Evolutionary conservation across 225 moss, liverwort and hornwort genomes (phyloP).

Genomic region (Marchantia paleacea): DNA sequence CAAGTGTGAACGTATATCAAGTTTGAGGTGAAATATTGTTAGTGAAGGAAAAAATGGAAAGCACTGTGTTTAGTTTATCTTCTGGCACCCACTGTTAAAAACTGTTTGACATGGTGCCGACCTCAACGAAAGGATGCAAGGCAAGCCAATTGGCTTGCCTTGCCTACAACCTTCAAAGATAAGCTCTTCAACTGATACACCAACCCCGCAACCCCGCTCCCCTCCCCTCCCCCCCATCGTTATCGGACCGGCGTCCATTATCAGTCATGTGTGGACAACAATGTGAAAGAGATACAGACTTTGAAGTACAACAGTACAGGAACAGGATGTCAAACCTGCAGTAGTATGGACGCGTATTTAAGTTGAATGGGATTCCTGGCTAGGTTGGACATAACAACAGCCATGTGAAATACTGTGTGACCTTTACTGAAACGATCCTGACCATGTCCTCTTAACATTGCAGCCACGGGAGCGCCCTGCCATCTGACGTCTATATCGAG

Average conservation of each 20-base stretch:
- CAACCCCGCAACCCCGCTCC: too few species aligned
- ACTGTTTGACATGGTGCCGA: neutral
- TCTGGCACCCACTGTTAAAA: neutral
- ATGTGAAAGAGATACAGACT: neutral
- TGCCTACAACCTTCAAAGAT: neutral
- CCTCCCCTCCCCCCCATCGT: neutral
- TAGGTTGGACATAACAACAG: slow-evolving; percentile 74
- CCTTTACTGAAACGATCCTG: slow-evolving; percentile 68
- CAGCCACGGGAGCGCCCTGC: slow-evolving; percentile 84
- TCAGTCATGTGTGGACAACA: neutral
- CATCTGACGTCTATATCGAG: slow-evolving; percentile 98
- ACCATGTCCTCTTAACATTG: slow-evolving; percentile 87
- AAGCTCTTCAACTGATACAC: neutral
- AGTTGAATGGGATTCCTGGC: slow-evolving; percentile 78
- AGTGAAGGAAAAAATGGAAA: neutral
- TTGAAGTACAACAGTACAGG: neutral
- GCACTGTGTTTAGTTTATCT: neutral
- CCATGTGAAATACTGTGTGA: slow-evolving; percentile 79
- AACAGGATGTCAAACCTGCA: slow-evolving; percentile 54
- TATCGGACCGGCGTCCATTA: neutral
- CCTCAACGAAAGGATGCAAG: neutral
- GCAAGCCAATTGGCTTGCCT: too few species aligned
- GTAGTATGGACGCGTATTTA: slow-evolving; percentile 83
- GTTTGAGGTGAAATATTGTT: neutral
- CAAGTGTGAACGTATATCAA: neutral